Percentiles rank a stretch among this genome's conserved stretches.
Conservation (phyloP, 768 basidiomycete genomes). For the Strobilomyces echinocephalus region DNA sequence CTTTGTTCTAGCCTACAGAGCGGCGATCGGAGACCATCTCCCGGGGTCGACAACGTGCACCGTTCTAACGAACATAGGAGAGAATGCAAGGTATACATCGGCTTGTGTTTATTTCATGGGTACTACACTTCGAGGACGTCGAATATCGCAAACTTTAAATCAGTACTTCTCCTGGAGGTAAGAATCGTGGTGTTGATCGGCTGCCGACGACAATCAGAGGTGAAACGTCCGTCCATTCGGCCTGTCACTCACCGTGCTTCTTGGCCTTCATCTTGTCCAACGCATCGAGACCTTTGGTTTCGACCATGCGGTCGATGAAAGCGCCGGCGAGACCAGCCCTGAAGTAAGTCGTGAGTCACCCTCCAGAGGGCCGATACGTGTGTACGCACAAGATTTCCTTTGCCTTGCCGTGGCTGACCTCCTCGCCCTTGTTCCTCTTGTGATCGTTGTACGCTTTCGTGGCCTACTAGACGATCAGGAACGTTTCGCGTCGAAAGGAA, state of each 20-base stretch:
- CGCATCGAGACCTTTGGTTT: slow-evolving; percentile 56
- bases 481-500: not conserved
- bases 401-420: slow-evolving; percentile 46
- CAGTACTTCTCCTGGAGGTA: not conserved
- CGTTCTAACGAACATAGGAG: not conserved
- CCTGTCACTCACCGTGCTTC: slow-evolving; percentile 26
- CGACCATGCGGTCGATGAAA: slow-evolving; percentile 49
- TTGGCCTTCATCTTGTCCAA: slow-evolving; percentile 43
- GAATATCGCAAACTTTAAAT: not conserved
- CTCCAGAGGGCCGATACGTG: not conserved
- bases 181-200: not conserved
- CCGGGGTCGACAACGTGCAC: not conserved
- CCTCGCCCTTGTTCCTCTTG: slow-evolving; percentile 42
- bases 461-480: slow-evolving; percentile 38
- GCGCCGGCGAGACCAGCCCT: slow-evolving; percentile 55
- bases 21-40: not conserved
- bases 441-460: slow-evolving; percentile 62
- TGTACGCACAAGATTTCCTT: slow-evolving; percentile 47
- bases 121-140: not conserved
- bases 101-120: not conserved
- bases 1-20: not conserved
- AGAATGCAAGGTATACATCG: slow-evolving; percentile 6
- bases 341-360: not conserved
- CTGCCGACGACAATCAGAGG: slow-evolving; percentile 9
- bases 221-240: too few species aligned